Evolutionary conservation across 345 rosid genomes (phyloP), one percentile per base, ranked within the genome.

Genomic region (Lepidium didymum): DNA sequence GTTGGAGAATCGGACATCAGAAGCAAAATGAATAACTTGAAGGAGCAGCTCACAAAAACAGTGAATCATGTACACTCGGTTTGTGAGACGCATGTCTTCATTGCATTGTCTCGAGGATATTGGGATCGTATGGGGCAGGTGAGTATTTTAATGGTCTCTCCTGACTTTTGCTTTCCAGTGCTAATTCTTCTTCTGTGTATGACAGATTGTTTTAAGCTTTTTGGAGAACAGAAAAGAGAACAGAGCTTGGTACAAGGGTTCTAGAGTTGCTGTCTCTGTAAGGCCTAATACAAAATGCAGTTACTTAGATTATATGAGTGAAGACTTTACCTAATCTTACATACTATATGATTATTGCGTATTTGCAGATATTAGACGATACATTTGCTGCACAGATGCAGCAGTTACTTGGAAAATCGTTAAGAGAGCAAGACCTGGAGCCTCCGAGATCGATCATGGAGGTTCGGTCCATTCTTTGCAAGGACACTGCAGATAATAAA

Each of bases 121-220:
- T 94, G 99, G 99, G 99, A 94, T 67, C 87, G 87, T 44, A 89
- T 89, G 89, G 98, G 98, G 68, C 94, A 85, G 87, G 98, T 87
- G 64, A 77, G 67, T 43, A 44, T 36, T 16, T 40, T 6, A 36
- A 27, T n/a, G 35, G 4, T 38, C 37, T 59, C 44, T 37, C 18
- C 23, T 65, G 56, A 3, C 6, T 59, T 42, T 42, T 16, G 12
- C 37, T 44, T 42, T 50, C 33, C 2, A 6, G 37, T 59, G 67
- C 72, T 73, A 46, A 66, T 25, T 59, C 27, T 40, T 65, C 19
- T 31, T 46, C 25, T 53, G 65, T 45, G 33, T 45, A 19, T 73
- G 47, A 7, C 78, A 94, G 99, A 96, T 91, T 67, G 86, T 94
- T 53, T 75, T 94, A 36, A 82, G 80, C 78, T 91, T 94, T 85